These are phyloP conservation scores for Irpex rosettiformis DNA, from an alignment of 1,284 basidiomycete species.

Conservation along the genomic window DNA sequence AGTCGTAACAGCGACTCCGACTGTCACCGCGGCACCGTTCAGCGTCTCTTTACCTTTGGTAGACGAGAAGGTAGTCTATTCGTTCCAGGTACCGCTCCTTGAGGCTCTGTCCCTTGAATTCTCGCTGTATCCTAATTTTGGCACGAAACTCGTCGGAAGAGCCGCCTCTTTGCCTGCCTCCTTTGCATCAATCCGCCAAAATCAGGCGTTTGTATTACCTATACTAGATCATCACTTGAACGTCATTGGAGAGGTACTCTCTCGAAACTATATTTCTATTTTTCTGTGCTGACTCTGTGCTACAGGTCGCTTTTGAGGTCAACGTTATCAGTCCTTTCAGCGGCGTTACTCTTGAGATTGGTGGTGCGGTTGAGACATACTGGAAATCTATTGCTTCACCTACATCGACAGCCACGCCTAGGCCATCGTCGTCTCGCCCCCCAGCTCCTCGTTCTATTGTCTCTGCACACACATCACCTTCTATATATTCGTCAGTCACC, in stretches of 20 bases:
- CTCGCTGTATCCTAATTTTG: conserved; percentile 97
- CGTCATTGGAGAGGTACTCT: conserved; percentile 84
- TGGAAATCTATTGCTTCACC: conserved; percentile 86
- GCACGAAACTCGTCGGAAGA: conserved; percentile 95
- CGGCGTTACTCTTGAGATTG: conserved; percentile 93
- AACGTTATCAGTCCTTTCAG: conserved; percentile 90
- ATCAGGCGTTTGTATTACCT: conserved; percentile 66
- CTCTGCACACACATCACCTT: conserved; percentile 67
- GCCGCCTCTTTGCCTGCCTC: conserved; percentile 84
- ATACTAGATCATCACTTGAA: conserved; percentile 93
- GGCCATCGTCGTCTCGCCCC: conserved; percentile 23
- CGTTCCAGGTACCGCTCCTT: conserved; percentile 82
- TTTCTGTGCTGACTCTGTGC: conserved; percentile 4
- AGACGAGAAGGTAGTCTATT: conserved; percentile 80
- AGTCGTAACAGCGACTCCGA: conserved; percentile 84
- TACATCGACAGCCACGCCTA: conserved; percentile 22
- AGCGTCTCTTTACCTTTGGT: conserved; percentile 84
- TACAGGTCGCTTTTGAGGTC: conserved; percentile 83
- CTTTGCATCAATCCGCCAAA: conserved; percentile 58
- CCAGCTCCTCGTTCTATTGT: conserved; percentile 31
- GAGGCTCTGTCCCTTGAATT: conserved; percentile 85
- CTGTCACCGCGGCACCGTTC: conserved; percentile 83
- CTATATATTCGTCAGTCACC: conserved; percentile 46
- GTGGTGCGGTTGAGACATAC: conserved; percentile 93
- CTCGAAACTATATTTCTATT: conserved; percentile 9